phyloP scores from a whole-genome alignment of 2,329 filamentous ascomycete species.

The Aspergillus sp. region DNA sequence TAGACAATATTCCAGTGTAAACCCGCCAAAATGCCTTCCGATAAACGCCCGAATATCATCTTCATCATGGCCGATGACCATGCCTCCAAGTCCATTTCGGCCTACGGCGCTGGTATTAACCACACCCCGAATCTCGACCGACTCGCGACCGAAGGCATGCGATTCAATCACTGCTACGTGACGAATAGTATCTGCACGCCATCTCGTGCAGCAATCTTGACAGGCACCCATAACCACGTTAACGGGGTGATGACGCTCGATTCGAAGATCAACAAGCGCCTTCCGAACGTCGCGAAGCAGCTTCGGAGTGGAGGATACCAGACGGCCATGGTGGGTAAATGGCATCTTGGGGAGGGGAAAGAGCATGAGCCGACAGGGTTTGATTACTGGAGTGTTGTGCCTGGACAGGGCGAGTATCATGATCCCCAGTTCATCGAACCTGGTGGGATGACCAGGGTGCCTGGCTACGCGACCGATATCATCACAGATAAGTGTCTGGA shows the following conservation, averaged over 20 bases:
- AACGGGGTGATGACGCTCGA: background rate
- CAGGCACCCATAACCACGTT: background rate
- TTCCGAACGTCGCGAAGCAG: background rate
- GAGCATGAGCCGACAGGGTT: background rate
- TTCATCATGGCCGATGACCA: background rate
- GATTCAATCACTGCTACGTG: background rate
- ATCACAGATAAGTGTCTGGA: constrained; percentile 31
- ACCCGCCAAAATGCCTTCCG: no score
- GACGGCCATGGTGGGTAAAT: background rate
- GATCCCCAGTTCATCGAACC: background rate
- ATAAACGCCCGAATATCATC: background rate
- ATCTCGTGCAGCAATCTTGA: background rate
- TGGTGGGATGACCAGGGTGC: background rate
- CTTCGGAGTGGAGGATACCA: background rate
- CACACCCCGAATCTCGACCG: background rate
- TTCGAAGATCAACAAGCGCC: background rate
- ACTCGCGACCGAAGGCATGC: background rate
- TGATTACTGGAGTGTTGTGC: background rate
- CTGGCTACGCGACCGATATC: background rate
- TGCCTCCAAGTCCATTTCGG: background rate
- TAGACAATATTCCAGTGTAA: no score
- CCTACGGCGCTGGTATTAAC: background rate
- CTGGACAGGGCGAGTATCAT: background rate
- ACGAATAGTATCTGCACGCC: background rate
- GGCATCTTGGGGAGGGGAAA: background rate